These are phyloP conservation scores for Euptelea pleiosperma DNA, from an alignment of 164 flowering plant genomes.

Conservation along the genomic window DNA sequence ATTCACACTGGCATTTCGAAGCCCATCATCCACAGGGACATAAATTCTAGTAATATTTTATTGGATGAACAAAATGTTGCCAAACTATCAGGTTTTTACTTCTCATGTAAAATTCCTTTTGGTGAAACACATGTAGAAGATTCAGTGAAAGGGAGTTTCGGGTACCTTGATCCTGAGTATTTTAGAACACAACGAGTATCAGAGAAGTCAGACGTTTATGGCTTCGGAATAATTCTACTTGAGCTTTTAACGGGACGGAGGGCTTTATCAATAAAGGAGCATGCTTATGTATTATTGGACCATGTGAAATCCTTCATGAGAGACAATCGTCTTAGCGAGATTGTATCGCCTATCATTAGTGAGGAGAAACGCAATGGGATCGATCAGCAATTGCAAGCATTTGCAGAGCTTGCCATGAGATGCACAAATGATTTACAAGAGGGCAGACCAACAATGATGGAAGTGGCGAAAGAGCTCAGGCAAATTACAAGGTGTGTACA, in stretches of 20 bases:
- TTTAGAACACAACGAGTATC: neutral
- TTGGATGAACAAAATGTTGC: neutral
- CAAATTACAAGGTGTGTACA: too few species aligned
- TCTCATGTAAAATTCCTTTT: neutral
- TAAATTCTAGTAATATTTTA: neutral
- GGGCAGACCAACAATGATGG: too few species aligned
- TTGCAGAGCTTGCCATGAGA: too few species aligned
- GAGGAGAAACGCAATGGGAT: too few species aligned
- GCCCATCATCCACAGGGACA: constrained; percentile 1
- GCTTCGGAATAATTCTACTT: neutral
- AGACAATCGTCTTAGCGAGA: too few species aligned
- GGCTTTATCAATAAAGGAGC: too few species aligned
- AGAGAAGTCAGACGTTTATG: neutral
- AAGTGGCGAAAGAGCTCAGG: too few species aligned
- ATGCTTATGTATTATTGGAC: too few species aligned
- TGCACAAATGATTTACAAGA: too few species aligned
- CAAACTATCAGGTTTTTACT: neutral
- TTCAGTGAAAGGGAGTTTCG: neutral
- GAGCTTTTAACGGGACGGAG: neutral
- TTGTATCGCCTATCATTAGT: too few species aligned
- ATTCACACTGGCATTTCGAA: neutral
- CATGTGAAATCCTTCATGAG: too few species aligned
- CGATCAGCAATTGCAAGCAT: too few species aligned
- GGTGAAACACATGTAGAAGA: neutral
- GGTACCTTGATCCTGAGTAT: neutral